Evolutionary conservation across 148 eudicot genomes (phyloP).

Genomic region (Agrostemma githago): DNA sequence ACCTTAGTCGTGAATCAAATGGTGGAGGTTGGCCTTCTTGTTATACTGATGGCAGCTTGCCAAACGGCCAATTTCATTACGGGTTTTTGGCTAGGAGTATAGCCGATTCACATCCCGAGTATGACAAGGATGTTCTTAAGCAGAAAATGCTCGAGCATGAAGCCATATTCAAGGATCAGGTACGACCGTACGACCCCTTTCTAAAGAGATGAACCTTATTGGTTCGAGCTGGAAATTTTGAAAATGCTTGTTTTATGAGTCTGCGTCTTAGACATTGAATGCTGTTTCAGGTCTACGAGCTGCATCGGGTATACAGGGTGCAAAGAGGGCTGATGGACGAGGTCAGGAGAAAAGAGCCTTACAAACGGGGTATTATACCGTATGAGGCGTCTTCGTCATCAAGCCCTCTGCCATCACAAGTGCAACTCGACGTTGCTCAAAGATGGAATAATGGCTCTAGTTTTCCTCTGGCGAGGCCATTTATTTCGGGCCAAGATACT

Average conservation of each 20-base stretch:
- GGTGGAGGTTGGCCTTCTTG: constrained; percentile 61
- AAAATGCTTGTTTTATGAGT: too few species aligned
- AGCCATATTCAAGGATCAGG: constrained; percentile 78
- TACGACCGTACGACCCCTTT: constrained; percentile 33
- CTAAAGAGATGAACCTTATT: too few species aligned
- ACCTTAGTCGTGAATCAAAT: constrained; percentile 58
- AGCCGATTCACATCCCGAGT: constrained; percentile 46
- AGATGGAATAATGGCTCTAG: constrained; percentile 49
- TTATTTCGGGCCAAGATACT: constrained; percentile 28
- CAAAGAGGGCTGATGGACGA: constrained; percentile 83
- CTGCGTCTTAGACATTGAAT: too few species aligned
- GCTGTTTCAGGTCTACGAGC: constrained; percentile 56
- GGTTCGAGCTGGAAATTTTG: too few species aligned
- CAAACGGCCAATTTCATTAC: constrained; percentile 51
- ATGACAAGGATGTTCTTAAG: constrained; percentile 64
- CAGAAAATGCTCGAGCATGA: constrained; percentile 87
- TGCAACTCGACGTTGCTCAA: constrained; percentile 38
- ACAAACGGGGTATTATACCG: constrained; percentile 33
- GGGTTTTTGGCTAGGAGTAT: constrained; percentile 37
- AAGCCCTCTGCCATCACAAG: constrained; percentile 48
- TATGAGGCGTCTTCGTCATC: constrained; percentile 66
- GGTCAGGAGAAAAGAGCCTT: constrained; percentile 39
- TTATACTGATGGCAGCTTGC: constrained; percentile 50
- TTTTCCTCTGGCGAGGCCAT: constrained; percentile 38
- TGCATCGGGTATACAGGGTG: constrained; percentile 67